Conservation (phyloP, 345 rosid genomes). For the Noccaea bulbosa region DNA sequence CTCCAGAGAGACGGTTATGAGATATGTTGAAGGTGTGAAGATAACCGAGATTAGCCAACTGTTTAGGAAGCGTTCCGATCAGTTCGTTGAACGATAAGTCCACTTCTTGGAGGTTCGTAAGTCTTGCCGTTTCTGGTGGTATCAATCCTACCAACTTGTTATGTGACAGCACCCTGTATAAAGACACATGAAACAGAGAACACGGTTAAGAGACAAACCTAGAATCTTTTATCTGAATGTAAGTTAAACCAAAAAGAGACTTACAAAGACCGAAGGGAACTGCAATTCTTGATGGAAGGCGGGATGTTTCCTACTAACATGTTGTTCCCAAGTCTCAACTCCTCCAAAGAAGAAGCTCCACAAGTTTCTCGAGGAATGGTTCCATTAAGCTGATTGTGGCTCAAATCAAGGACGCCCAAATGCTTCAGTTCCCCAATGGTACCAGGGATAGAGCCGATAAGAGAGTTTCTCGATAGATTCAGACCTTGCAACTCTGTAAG, state of each 20-base stretch:
- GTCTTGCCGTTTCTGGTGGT: slow-evolving; percentile 66
- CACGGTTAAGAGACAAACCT: not conserved
- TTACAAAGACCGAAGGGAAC: slow-evolving; percentile 68
- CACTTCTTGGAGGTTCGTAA: slow-evolving; percentile 60
- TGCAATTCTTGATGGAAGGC: slow-evolving; percentile 62
- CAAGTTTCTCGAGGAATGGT: slow-evolving; percentile 72
- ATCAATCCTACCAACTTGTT: slow-evolving; percentile 70
- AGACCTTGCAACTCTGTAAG: slow-evolving; percentile 57
- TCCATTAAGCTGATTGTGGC: slow-evolving; percentile 69
- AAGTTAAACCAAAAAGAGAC: slow-evolving; percentile 39
- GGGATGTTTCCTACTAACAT: slow-evolving; percentile 67
- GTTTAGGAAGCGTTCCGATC: slow-evolving; percentile 71
- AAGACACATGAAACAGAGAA: slow-evolving; percentile 30
- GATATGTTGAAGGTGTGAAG: slow-evolving; percentile 81
- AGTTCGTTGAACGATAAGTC: slow-evolving; percentile 75
- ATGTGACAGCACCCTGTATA: slow-evolving; percentile 63
- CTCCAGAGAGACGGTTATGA: slow-evolving; percentile 78
- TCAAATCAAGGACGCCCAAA: slow-evolving; percentile 70
- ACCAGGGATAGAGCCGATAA: slow-evolving; percentile 58
- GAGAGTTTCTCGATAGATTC: slow-evolving; percentile 69
- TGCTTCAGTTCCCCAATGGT: slow-evolving; percentile 63
- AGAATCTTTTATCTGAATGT: slow-evolving; percentile 29
- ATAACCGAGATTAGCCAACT: slow-evolving; percentile 74
- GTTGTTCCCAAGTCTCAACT: slow-evolving; percentile 69
- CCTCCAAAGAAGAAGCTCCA: slow-evolving; percentile 67